phyloP scores from a whole-genome alignment of 371 early-diverging fungal genomes.

The Rhizoclosmatium hyalinum region DNA sequence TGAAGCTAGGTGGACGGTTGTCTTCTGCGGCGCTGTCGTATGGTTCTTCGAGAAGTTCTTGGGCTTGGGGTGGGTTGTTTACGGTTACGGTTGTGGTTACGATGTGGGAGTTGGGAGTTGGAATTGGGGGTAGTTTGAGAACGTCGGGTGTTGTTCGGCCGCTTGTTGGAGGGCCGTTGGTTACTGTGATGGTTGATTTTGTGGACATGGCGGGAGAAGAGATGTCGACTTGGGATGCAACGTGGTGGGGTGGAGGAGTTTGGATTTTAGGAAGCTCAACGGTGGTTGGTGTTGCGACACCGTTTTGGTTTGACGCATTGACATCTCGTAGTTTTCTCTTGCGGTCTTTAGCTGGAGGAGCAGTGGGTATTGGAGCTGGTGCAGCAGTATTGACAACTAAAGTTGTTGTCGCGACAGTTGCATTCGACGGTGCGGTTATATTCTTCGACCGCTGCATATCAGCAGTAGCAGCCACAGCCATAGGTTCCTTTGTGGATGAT shows the following conservation, averaged over 20 bases:
- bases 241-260: neutral
- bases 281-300: neutral
- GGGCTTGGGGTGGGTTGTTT: neutral
- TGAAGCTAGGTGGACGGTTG: slow-evolving; percentile 18
- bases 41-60: neutral
- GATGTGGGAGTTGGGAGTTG: neutral
- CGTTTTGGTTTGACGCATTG: neutral
- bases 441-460: neutral
- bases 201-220: neutral
- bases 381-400: neutral
- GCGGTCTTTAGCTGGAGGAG: slow-evolving; percentile 6
- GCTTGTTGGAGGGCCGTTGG: neutral
- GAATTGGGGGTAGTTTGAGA: slow-evolving; percentile 1
- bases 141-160: neutral
- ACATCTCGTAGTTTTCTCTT: slow-evolving; percentile 6
- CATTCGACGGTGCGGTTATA: neutral
- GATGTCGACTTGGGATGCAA: neutral
- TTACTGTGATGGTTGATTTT: neutral
- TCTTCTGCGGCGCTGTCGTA: slow-evolving; percentile 10
- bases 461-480: neutral
- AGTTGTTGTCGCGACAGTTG: neutral
- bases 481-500: neutral
- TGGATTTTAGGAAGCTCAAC: neutral
- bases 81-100: neutral
- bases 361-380: neutral